These are phyloP conservation scores for Pholiota microspora DNA, from an alignment of 768 basidiomycete genomes.

Conservation along the genomic window DNA sequence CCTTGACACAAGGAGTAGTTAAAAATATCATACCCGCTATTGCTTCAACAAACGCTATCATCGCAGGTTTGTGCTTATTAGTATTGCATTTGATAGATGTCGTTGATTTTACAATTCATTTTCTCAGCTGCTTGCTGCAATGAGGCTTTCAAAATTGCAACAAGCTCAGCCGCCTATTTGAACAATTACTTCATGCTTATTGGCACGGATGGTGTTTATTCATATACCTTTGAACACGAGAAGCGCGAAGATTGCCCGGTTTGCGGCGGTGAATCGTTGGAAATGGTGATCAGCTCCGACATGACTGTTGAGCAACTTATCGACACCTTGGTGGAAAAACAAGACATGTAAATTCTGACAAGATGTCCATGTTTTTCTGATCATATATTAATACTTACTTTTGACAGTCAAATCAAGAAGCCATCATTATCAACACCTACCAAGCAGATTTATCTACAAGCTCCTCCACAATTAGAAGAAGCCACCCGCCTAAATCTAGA, in stretches of 20 bases:
- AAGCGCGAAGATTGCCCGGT: slow-evolving; percentile 93
- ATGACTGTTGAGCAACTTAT: slow-evolving; percentile 86
- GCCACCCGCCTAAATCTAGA: slow-evolving; percentile 89
- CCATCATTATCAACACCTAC: slow-evolving; percentile 83
- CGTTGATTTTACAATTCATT: slow-evolving; percentile 5
- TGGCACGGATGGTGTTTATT: slow-evolving; percentile 95
- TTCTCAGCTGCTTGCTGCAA: slow-evolving; percentile 87
- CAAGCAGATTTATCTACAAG: slow-evolving; percentile 87
- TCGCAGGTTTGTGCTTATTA: slow-evolving; percentile 60
- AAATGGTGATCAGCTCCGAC: slow-evolving; percentile 66
- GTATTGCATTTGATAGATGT: not conserved
- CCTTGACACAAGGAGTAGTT: slow-evolving; percentile 95
- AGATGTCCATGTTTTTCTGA: slow-evolving; percentile 4
- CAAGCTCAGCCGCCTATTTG: slow-evolving; percentile 88
- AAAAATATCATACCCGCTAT: slow-evolving; percentile 99
- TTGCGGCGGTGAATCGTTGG: slow-evolving; percentile 88
- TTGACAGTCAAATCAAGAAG: slow-evolving; percentile 90
- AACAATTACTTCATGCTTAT: slow-evolving; percentile 99
- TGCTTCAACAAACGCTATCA: slow-evolving; percentile 97
- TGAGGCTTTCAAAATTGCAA: slow-evolving; percentile 98
- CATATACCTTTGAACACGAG: slow-evolving; percentile 96
- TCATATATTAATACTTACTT: slow-evolving; percentile 1
- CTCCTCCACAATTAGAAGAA: slow-evolving; percentile 87
- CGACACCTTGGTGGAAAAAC: slow-evolving; percentile 81
- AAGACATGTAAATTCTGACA: slow-evolving; percentile 74